phyloP scores from a whole-genome alignment of 2,329 filamentous ascomycete genomes.

The Curvularia spicifera region DNA sequence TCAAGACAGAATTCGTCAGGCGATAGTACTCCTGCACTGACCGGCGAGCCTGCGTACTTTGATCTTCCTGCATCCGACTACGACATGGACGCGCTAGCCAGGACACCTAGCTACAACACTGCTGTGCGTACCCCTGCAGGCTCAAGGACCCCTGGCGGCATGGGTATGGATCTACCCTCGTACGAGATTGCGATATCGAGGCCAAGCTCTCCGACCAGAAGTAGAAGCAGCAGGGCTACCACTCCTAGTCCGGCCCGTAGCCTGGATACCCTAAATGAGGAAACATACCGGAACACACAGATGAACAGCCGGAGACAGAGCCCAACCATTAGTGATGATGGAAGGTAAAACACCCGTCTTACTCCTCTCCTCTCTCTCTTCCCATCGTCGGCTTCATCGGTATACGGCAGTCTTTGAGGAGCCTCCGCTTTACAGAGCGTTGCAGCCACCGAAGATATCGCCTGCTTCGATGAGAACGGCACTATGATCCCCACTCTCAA shows the following conservation, averaged over 20 bases:
- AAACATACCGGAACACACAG: slow-evolving; percentile 47
- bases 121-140: slow-evolving; percentile 55
- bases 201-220: slow-evolving; percentile 49
- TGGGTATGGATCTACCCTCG: slow-evolving; percentile 50
- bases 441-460: slow-evolving; percentile 1
- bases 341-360: slow-evolving; percentile 29
- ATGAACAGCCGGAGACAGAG: slow-evolving; percentile 41
- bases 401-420: slow-evolving; percentile 4
- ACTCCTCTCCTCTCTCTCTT: not conserved
- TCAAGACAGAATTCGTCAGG: slow-evolving; percentile 44
- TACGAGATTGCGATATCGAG: slow-evolving; percentile 56
- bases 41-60: slow-evolving; percentile 31
- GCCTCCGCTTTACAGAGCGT: not conserved
- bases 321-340: slow-evolving; percentile 38
- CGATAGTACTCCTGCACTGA: slow-evolving; percentile 44
- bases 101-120: slow-evolving; percentile 60
- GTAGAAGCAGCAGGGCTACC: slow-evolving; percentile 37
- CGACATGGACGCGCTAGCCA: slow-evolving; percentile 55
- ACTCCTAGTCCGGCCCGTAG: slow-evolving; percentile 45
- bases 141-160: slow-evolving; percentile 47
- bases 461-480: not conserved
- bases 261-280: slow-evolving; percentile 46
- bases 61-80: slow-evolving; percentile 33
- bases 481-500: slow-evolving; percentile 7
- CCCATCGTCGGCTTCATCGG: not conserved